Evolutionary conservation across 495 filamentous ascomycete genomes (phyloP), one percentile per base, ranked within the genome.

Genomic region (Penicillium maclennaniae): DNA sequence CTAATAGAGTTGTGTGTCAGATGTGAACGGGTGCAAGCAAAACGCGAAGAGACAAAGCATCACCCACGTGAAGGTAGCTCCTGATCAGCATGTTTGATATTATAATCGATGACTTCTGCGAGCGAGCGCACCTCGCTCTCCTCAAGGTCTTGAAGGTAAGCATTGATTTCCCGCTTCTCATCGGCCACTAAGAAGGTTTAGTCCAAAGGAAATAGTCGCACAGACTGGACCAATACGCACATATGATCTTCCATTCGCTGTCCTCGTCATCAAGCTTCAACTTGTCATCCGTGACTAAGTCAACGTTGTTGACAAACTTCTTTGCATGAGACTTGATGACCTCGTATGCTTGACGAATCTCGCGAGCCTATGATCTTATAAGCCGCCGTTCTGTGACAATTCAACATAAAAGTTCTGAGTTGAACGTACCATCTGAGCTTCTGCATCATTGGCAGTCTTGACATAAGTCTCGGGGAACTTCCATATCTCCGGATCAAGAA

Each of bases 31-130:
- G 4, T 14, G 14, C 31, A 34, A 12, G 31, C 31, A 14, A 34
- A 12, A 7, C 9, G 2, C 7, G 4, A 7, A 31, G 7, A 31
- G 10, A 3, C 6, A 7, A 1, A 31, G 23, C 1, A 7, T 31
- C 23, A 43, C 51, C 56, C 57, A 47, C 68, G 44, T 21, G 41
- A 8, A 20, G 67, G 55, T 4, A 70, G 48, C 43, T 58, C 53
- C 31, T 59, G 37, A 43, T 67, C 66, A 17, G 55, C 62, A 57
- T 55, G 64, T 48, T 46, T 52, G 31, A 31, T 47, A 46, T 45
- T 63, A 43, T 56, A 66, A 45, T 54, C 56, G n/a, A 69, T 66
- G 6, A 53, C 27, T 6, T 55, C 51, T 1, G 50, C 49, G 9
- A 62, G 44, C 7, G 51, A 55, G 37, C 53, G 43, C 12, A 61